Base-by-base conservation (phyloP, 805 yeast genomes). In the Suhomyces faveliae region DNA sequence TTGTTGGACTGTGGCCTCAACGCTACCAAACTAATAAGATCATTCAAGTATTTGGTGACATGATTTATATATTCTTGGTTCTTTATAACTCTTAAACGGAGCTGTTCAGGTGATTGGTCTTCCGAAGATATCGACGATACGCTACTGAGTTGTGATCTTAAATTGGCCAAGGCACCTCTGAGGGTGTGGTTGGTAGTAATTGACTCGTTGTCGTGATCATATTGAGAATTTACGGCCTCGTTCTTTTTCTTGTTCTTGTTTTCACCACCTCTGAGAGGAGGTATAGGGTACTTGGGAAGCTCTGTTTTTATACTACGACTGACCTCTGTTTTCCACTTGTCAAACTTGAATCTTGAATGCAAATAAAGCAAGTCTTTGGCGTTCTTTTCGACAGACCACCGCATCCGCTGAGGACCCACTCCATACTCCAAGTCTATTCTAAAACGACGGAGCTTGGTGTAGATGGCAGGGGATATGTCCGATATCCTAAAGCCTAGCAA, bases 391-490 rank as follows among this genome's bases (percentile, higher is more conserved):
- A 94, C 79, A 1, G 84, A 73, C 99, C 99, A 94, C 56, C 80
- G 80, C 56, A 90, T 70, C 46, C 90, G 69, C 47, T 84, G 80
- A 5, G 82, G 79, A 1, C 96, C 96, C 25, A 90, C 80, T 5
- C 98, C 99, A 60, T 94, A 94, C 61, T 91, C 96, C 40, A 94
- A 71, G 42, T 85, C 87, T n/a, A 94, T 70, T 50, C 79, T 73
- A 55, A 79, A 86, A 46, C 73, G 77, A 48, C 71, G 55, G 45
- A 72, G 76, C 49, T 71, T 74, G 1, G 76, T 66, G 42, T 59
- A 52, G 3, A 65, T 64, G 45, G 56, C 71, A 48, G 65, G 63
- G 0, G 83, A 71, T 8, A 74, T 64, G 53, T 81, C 84, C 37
- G 77, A 66, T 4, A 94, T 74, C 38, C 78, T 75, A 37, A 90